These are phyloP conservation scores for Cercospora brassicicola DNA, from an alignment of 2,329 filamentous ascomycete species.

Conservation along the genomic window DNA sequence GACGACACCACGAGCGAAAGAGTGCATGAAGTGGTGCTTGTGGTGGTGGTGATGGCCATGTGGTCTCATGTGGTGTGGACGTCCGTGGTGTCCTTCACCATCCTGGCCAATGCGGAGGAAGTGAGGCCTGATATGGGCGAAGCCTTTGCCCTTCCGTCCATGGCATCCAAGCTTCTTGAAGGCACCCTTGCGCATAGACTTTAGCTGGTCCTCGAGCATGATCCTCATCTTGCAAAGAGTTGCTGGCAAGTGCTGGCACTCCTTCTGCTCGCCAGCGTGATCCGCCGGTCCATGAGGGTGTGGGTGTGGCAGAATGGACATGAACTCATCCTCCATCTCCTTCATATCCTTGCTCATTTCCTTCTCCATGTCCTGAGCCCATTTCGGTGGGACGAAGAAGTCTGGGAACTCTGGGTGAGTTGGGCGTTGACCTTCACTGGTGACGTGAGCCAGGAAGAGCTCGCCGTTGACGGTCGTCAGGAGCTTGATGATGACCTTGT, in stretches of 20 bases:
- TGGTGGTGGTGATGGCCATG: constrained; percentile 36
- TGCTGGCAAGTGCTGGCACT: constrained; percentile 45
- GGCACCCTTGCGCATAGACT: constrained; percentile 42
- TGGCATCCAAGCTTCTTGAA: constrained; percentile 31
- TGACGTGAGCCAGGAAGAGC: constrained; percentile 53
- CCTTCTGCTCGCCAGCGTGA: constrained; percentile 32
- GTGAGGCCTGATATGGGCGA: constrained; percentile 34
- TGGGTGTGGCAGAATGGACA: constrained; percentile 14
- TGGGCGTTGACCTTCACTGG: constrained; percentile 3
- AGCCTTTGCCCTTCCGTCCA: constrained; percentile 31
- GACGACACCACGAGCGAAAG: constrained; percentile 55
- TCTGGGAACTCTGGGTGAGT: constrained; percentile 16
- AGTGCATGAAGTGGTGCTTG: constrained; percentile 47
- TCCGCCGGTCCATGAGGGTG: constrained; percentile 13
- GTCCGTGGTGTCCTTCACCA: constrained; percentile 24
- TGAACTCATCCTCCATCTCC: constrained; percentile 12
- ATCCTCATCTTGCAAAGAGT: constrained; percentile 58
- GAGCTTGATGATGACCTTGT: constrained; percentile 60
- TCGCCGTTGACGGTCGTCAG: constrained; percentile 59
- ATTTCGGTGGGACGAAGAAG: constrained; percentile 15
- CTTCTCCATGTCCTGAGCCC: constrained; percentile 11
- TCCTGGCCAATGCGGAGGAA: constrained; percentile 31
- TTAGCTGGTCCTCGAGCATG: constrained; percentile 51
- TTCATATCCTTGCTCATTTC: constrained; percentile 14
- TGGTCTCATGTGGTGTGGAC: constrained; percentile 31